Base-by-base conservation (phyloP, 371 early-diverging fungal genomes). In the Mortierella sp. region DNA sequence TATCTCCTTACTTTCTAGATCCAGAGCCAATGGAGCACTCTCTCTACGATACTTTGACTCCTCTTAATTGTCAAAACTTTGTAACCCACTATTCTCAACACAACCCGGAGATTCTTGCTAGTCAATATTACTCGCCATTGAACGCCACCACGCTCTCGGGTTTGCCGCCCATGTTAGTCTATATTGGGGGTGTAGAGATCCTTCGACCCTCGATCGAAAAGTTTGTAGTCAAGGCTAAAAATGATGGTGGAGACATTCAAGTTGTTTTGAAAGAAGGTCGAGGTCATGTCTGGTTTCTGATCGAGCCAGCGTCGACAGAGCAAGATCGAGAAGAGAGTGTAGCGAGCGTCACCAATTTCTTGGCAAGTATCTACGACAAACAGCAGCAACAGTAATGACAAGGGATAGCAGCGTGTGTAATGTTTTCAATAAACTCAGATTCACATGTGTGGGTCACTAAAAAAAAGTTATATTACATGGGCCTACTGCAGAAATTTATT, bases 221-320 rank as follows among this genome's bases (percentile, higher is more conserved):
- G 22, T 66, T 72, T 66, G 72, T 61, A 10, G 42, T 40, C 9
- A 55, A n/a, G 37, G 58, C 55, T 2, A 34, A 40, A 26, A 29
- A 53, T 6, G 58, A 66, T 42, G 58, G 67, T 1, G 61, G 42
- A 2, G 42, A 61, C 3, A 29, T 62, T 6, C 17, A 53, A 31
- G 43, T 60, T 59, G 13, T 35, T 26, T 8, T 61, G 8, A 49
- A 64, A 23, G 65, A 64, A 4, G 64, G 26, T 42, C 55, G 56
- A 3, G 4, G 29, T 34, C 69, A 69, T 23, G 32, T 29, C 15
- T 69, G 57, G 69, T 62, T 62, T 37, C 22, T 62, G 49, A 62
- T 62, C 13, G 34, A 53, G 32, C 6, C 29, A 15, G 26, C 31
- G 1, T 69, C 69, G 12, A 69, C 62, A 0, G 35, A 31, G 9